Evolutionary conservation across 345 rosid species (phyloP), one percentile per base, ranked within the genome.

Genomic region (Eutrema japonicum): DNA sequence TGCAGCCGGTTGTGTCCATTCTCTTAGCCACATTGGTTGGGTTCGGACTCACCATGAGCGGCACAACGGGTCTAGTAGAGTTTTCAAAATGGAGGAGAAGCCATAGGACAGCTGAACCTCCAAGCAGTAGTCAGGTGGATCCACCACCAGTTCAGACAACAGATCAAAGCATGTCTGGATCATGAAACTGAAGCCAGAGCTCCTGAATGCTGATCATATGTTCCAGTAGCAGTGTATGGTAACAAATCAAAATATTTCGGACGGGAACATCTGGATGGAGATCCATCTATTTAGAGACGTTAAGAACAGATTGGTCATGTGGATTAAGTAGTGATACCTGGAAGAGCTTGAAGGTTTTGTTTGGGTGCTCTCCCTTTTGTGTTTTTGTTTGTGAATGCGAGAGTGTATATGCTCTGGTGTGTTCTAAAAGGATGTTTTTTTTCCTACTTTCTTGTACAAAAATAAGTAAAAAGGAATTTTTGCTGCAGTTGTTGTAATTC

Each of bases 11-110:
- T 66, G 75, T 88, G 37, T 71, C 89, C 40, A 84, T 92, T 77
- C 84, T 92, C 32, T 85, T 92, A 37, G 92, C 99, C 45, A 78
- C 93, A 26, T 79, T 92, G 59, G 74, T 81, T 18, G 98, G 98
- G 33, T 92, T 95, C 42, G 99, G 96, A 68, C 51, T 81, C 65
- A 80, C 89, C 69, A 92, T 89, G 94, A 75, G 82, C 26, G 85
- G 77, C 58, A 81, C 84, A 60, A 85, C 91, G 27, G 8, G 79
- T 63, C 35, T 88, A 16, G 76, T n/a, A 1, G 86, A 85, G 85
- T 56, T 87, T 71, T 47, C 14, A 13, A 80, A 69, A 70, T 77
- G 82, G 81, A 78, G 83, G 78, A 76, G 79, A 70, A 63, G 64
- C n/a, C 77, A 12, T 35, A 70, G 55, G 76, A 38, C 54, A 56